Conservation (phyloP, 345 rosid genomes). For the Salix brachista region DNA sequence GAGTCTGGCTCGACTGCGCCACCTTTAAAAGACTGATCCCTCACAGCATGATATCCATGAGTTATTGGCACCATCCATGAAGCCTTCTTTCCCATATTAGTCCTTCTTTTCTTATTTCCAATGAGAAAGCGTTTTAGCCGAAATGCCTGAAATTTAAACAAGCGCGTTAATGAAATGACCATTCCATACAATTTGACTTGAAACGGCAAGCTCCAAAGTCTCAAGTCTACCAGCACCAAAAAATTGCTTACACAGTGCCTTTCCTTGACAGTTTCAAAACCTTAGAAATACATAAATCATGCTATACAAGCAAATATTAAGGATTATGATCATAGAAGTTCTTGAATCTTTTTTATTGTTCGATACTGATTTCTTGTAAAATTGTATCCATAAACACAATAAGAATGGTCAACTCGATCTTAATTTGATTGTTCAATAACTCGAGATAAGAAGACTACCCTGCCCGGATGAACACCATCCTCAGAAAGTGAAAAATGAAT, state of each 20-base stretch:
- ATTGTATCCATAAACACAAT: not conserved
- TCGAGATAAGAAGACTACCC: not conserved
- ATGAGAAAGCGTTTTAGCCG: conserved; percentile 35
- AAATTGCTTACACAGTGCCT: not conserved
- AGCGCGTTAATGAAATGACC: not conserved
- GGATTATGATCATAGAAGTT: not conserved
- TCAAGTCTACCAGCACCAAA: not conserved
- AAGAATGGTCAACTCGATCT: not conserved
- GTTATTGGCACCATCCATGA: conserved; percentile 61
- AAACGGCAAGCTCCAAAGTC: not conserved
- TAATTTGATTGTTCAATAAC: not conserved
- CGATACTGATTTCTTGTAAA: not conserved
- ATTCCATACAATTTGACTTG: not conserved
- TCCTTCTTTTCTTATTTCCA: conserved; percentile 29
- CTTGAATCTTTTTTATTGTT: not conserved
- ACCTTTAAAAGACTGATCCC: conserved; percentile 25
- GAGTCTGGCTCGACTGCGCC: conserved; percentile 14
- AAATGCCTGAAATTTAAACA: conserved; percentile 37
- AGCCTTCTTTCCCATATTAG: conserved; percentile 34
- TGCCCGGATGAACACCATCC: not conserved
- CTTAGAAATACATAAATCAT: not conserved
- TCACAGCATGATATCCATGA: conserved; percentile 58
- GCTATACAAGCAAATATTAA: not conserved
- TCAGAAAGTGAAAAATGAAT: not conserved
- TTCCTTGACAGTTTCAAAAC: not conserved